Base-by-base conservation (phyloP, 345 rosid genomes). In the Dovyalis caffra region DNA sequence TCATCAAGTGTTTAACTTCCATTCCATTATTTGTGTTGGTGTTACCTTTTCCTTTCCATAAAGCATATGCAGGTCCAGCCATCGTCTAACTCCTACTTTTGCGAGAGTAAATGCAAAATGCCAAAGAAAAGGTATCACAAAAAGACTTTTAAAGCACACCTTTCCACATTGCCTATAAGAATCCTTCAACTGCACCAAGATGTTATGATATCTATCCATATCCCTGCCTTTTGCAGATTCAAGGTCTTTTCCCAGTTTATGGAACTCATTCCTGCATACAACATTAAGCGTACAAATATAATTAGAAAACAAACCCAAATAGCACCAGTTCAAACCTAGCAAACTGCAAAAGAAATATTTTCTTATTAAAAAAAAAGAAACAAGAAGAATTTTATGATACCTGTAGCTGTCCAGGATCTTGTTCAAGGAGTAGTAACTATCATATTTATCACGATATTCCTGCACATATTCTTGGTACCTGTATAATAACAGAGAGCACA, bases 391-490 rank as follows among this genome's bases (percentile, higher is more conserved):
- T 69, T 75, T 29, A 62, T 34, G 64, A 68, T 86, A 95, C 98
- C 98, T 95, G 90, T 90, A 74, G 77, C 77, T 85, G 80, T 90
- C 95, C 53, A 95, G 83, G 78, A 77, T 82, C 86, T 86, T 90
- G 89, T 90, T 85, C 81, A 95, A 69, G 28, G 94, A 85, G 85
- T 82, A 74, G 85, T 95, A 95, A 79, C 85, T 78, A 28, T 87
- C 93, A 34, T 91, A 91, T 80, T 95, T 95, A 66, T 93, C 97
- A 73, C 68, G 74, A 77, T 79, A 95, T 81, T 95, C 99, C 78
- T 88, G 88, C 83, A 89, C 58, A 68, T 88, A 95, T 68, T 93
- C 97, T 78, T 84, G 78, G 78, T 90, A 93, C 91, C 99, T 95
- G 79, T 14, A 53, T 21, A 68, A 69, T 20, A 45, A 38, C 5